These are phyloP conservation scores for Penicillium turbatum DNA, from an alignment of 495 filamentous ascomycete genomes.

Conservation along the genomic window DNA sequence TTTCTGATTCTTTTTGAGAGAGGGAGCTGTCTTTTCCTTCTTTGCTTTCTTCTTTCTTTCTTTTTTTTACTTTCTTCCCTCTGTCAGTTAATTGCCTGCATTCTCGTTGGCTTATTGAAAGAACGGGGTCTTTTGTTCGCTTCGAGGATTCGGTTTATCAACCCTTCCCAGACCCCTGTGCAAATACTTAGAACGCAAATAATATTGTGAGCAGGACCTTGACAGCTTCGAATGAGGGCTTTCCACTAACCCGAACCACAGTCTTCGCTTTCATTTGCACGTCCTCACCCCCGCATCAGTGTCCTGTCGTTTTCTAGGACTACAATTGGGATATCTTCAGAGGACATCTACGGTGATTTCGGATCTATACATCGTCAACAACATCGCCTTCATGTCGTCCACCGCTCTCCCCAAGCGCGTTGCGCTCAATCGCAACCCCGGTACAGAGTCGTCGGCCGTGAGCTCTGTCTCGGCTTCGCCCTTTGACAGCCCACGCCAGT, in stretches of 20 bases:
- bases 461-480: conserved; percentile 64
- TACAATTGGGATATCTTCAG: background rate
- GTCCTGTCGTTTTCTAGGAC: background rate
- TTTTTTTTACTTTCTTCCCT: background rate
- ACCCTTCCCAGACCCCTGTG: background rate
- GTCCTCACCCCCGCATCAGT: background rate
- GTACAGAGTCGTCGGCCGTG: conserved; percentile 56
- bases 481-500: conserved; percentile 64
- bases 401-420: conserved; percentile 53
- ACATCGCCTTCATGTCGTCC: conserved; percentile 47
- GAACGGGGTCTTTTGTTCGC: conserved; percentile 2
- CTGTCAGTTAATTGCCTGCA: conserved; percentile 4
- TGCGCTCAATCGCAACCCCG: conserved; percentile 46
- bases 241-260: background rate
- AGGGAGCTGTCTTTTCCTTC: background rate
- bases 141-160: background rate
- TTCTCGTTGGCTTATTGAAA: conserved; percentile 8
- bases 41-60: background rate
- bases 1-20: background rate
- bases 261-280: background rate
- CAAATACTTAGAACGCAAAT: background rate
- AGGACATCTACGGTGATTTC: background rate
- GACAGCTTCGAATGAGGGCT: background rate
- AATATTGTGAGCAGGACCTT: background rate
- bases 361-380: conserved; percentile 1